phyloP scores from a whole-genome alignment of 257 asterid species.

The Haberlea rhodopensis region DNA sequence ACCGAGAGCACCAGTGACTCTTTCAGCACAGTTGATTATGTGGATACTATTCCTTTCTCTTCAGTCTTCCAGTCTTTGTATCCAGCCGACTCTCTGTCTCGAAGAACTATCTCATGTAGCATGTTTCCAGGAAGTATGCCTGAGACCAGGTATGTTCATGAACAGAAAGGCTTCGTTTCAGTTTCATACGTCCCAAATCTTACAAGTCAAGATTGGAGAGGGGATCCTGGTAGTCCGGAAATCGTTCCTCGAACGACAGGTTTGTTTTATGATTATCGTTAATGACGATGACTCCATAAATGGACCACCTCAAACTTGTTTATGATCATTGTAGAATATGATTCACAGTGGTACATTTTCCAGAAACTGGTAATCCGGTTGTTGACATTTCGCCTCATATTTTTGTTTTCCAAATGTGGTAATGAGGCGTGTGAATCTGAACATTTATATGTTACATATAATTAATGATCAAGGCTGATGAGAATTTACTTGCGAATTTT shows the following conservation, averaged over 20 bases:
- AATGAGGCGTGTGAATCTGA: slow-evolving; percentile 35
- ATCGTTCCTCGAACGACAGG: slow-evolving; percentile 14
- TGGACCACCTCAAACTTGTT: slow-evolving; percentile 25
- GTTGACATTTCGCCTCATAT: slow-evolving; percentile 31
- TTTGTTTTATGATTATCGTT: slow-evolving; percentile 21
- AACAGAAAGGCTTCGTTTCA: slow-evolving; percentile 39
- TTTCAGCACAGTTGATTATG: slow-evolving; percentile 61
- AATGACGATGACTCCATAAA: slow-evolving; percentile 24
- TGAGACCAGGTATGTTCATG: slow-evolving; percentile 45
- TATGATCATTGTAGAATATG: slow-evolving; percentile 23
- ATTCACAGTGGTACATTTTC: slow-evolving; percentile 15
- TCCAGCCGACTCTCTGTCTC: slow-evolving; percentile 40
- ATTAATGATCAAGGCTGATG: no score
- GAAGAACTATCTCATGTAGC: slow-evolving; percentile 44
- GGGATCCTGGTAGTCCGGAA: not conserved
- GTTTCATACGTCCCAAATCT: slow-evolving; percentile 26
- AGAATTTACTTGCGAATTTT: no score
- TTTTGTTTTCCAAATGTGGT: slow-evolving; percentile 32
- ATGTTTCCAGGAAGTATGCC: slow-evolving; percentile 40
- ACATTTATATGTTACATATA: no score
- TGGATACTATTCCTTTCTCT: slow-evolving; percentile 40
- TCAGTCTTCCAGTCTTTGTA: slow-evolving; percentile 49
- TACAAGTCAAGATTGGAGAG: slow-evolving; percentile 7
- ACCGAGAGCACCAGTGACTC: slow-evolving; percentile 87
- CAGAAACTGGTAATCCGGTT: slow-evolving; percentile 24